Base-by-base conservation (phyloP, 768 basidiomycete species). In the Phaffia tasmanica region DNA sequence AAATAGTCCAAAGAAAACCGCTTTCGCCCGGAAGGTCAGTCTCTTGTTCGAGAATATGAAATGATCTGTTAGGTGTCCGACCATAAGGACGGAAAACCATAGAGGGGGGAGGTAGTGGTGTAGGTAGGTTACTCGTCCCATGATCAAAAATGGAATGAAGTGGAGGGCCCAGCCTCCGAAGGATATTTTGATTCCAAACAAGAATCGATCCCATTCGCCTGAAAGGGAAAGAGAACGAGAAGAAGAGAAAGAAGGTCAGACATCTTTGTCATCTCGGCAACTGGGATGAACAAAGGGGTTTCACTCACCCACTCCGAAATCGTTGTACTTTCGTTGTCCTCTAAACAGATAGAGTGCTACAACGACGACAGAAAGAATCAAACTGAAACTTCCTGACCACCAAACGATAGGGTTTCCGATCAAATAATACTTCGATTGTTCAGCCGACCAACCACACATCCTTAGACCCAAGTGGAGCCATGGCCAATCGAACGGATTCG, bases 101-200 rank as follows among this genome's bases (percentile, higher is more conserved):
- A 97, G 80, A 0, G 94, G 92, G 6, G 94, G 94, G 14, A 98
- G 84, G 74, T 94, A 97, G 80, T 95, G 92, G 76, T 98, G 94
- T 30, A 98, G 79, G 53, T 47, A 68, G 63, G 67, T 67, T 42
- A 92, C 89, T 67, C 92, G 89, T 25, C 89, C 93, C 95, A 99
- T 99, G 79, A 97, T 85, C 71, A 97, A 79, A 85, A 97, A 99
- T 1, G 94, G 94, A 27, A 86, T 73, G 72, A 83, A 99, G 78
- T 99, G 94, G 73, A 97, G 81, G 21, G 81, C 78, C 94, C 94
- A 98, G 9, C 95, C 94, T 64, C 86, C 81, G 75, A 92, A 85
- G 0, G 91, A 89, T 48, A 98, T 81, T 78, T 95, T 95, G 27
- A 85, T 83, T 18, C 94, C 89, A 72, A 94, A 94, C 70, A 94